phyloP scores from a whole-genome alignment of 352 stramenopile species.

The Globisporangium rhizosaccharum region DNA sequence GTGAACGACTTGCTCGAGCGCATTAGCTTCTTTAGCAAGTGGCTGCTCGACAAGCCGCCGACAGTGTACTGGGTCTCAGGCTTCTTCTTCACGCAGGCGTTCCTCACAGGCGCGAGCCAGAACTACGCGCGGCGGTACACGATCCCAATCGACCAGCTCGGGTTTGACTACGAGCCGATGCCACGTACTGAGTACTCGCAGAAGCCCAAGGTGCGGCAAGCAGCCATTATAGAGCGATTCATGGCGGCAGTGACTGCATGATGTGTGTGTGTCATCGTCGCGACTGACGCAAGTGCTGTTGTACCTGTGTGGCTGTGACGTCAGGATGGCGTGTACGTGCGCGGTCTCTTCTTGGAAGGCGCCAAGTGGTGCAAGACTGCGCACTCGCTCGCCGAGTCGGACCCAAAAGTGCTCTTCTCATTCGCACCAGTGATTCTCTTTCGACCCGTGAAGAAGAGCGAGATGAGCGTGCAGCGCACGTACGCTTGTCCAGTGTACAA shows the following conservation, averaged over 20 bases:
- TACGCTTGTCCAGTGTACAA: conserved; percentile 95
- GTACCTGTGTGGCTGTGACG: not conserved
- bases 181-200: conserved; percentile 65
- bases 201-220: conserved; percentile 46
- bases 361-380: conserved; percentile 80
- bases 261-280: not conserved
- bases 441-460: conserved; percentile 65
- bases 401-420: conserved; percentile 88
- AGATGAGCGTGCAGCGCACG: conserved; percentile 53
- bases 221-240: not conserved
- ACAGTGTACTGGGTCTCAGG: conserved; percentile 92
- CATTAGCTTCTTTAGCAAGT: conserved; percentile 88
- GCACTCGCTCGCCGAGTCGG: conserved; percentile 67
- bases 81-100: conserved; percentile 96
- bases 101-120: conserved; percentile 92
- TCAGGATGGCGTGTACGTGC: conserved; percentile 84
- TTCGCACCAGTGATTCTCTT: conserved; percentile 82
- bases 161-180: conserved; percentile 81
- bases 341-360: conserved; percentile 87
- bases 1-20: conserved; percentile 89
- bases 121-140: conserved; percentile 92
- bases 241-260: not conserved
- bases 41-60: conserved; percentile 85
- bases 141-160: conserved; percentile 88
- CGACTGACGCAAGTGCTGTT: not conserved